Percentiles rank a stretch among this genome's conserved stretches.
phyloP scores from a whole-genome alignment of 1,284 basidiomycete genomes.

The Wallemia mellicola region DNA sequence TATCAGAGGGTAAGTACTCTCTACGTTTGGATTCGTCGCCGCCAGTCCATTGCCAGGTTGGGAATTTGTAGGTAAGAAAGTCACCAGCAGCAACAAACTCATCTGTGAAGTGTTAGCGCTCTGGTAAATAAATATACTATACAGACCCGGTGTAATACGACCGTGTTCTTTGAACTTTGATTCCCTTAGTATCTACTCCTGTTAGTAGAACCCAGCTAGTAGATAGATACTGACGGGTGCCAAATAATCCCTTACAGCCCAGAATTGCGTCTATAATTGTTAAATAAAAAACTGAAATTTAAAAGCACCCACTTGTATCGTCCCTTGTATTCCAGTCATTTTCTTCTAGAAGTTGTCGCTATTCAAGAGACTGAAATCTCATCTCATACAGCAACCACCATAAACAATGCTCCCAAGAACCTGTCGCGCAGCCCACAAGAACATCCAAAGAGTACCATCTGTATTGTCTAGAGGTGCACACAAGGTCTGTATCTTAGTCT shows the following conservation, averaged over 20 bases:
- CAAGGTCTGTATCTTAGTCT: not conserved
- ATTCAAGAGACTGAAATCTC: not conserved
- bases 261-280: conserved; percentile 42
- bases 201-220: conserved; percentile 3
- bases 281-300: not conserved
- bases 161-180: conserved; percentile 98
- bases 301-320: not conserved
- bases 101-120: conserved; percentile 24
- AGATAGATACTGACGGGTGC: conserved; percentile 36
- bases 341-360: not conserved
- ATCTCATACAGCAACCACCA: not conserved
- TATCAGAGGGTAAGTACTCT: conserved; percentile 75
- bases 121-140: not conserved
- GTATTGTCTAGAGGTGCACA: not conserved
- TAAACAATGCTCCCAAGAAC: not conserved
- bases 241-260: conserved; percentile 84
- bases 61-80: conserved; percentile 82
- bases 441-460: not conserved
- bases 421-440: not conserved
- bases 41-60: conserved; percentile 71
- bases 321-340: conserved; percentile 1
- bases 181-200: conserved; percentile 56
- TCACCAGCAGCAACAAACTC: conserved; percentile 88
- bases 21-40: conserved; percentile 53
- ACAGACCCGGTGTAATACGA: conserved; percentile 57